phyloP scores from a whole-genome alignment of 257 asterid species.

The Coffea eugenioides region DNA sequence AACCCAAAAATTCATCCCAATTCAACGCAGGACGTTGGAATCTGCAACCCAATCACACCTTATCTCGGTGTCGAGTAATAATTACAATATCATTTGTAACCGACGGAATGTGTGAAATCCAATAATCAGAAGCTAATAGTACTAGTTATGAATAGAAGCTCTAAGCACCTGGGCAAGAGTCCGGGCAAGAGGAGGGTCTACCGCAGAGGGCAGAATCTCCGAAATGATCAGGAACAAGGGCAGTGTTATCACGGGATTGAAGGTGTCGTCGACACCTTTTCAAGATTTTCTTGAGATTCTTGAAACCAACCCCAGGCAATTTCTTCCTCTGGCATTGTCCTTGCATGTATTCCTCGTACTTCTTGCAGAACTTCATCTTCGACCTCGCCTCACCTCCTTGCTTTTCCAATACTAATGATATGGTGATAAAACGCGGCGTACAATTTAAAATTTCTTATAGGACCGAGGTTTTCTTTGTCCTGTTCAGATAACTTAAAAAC shows the following conservation, averaged over 20 bases:
- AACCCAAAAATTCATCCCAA: not conserved
- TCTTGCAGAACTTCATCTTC: conserved; percentile 89
- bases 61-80: not conserved
- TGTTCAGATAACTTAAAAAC: too few relatives aligned
- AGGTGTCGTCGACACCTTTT: conserved; percentile 59
- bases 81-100: not conserved
- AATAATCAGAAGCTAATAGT: not conserved
- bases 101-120: not conserved
- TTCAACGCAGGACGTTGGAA: not conserved
- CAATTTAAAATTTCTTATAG: too few relatives aligned
- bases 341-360: conserved; percentile 86
- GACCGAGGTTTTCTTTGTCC: too few relatives aligned
- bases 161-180: conserved; percentile 62
- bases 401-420: too few relatives aligned
- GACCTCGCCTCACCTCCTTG: not conserved
- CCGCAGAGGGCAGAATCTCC: conserved; percentile 14
- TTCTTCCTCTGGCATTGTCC: conserved; percentile 52
- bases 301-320: conserved; percentile 75
- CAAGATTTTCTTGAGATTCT: conserved; percentile 80
- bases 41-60: not conserved
- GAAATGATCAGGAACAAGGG: not conserved
- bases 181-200: conserved; percentile 52
- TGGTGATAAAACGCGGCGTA: too few relatives aligned
- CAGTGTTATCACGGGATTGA: conserved; percentile 2
- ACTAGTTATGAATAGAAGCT: not conserved